Evolutionary conservation across 371 early-diverging fungal species (phyloP), one percentile per base, ranked within the genome.

Genomic region (Blakeslea trispora): DNA sequence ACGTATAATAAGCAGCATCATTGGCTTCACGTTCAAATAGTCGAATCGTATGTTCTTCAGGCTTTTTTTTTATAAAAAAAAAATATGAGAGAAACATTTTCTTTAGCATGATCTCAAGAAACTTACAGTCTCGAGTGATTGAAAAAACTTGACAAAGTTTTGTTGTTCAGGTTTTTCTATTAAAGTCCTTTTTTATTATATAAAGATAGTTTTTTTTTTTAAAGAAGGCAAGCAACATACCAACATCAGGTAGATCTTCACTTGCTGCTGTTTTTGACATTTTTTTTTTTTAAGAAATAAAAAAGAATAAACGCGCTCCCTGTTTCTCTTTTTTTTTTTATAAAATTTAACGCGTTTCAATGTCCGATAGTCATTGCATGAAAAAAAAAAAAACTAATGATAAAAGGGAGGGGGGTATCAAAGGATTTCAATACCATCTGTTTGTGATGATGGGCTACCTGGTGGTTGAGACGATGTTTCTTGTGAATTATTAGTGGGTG

Each of bases 11-110:
- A 28, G 42, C 44, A 19, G 67, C 60, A 18, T 69, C 72, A 45
- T 68, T 77, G 7, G 66, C 64, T 31, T 81, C 74, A 35, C 92
- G 79, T 63, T 91, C 91, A 58, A 91, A 92, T 32, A 92, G 61
- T 0, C 91, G 77, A 23, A 92, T 74, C 14, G 88, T 86, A 4
- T 75, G 74, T 50, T 72, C 81, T 8, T 60, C 66, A 14, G 59
- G 24, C 71, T 77, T n/a, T n/a, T n/a, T n/a, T n/a, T n/a, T n/a
- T n/a, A 28, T 57, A 39, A 19, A 40, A 8, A 28, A 18, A 24
- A 23, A 39, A 7, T 39, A 57, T 42, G 8, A 8, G 14, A 31
- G 0, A 19, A 18, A 28, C 10, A 9, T 13, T 23, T 7, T 54
- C 17, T 45, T 22, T 44, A 22, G n/a, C n/a, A n/a, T n/a, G n/a